A percentile compares a stretch with the other conserved stretches of the same genome.
phyloP scores from a whole-genome alignment of 1,139 yeast species.

The Yamadazyma kanchanaburiensis region DNA sequence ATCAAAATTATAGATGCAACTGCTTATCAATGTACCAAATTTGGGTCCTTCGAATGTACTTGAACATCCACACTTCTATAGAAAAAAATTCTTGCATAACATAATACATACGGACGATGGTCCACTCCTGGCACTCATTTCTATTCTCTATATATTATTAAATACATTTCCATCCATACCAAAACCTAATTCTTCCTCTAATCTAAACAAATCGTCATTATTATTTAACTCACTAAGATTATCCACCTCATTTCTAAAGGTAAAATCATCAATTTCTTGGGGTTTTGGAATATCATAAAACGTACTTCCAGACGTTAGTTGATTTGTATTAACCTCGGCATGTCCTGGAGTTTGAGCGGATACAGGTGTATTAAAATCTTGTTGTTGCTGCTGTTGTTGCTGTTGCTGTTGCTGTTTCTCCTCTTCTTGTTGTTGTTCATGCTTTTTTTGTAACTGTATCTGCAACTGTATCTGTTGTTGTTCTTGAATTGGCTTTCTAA shows the following conservation, averaged over 20 bases:
- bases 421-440: slow-evolving; percentile 32
- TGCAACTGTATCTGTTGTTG: slow-evolving; percentile 51
- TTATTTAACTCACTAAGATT: slow-evolving; percentile 8
- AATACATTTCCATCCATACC: slow-evolving; percentile 43
- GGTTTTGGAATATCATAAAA: slow-evolving; percentile 45
- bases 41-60: no score
- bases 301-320: slow-evolving; percentile 21
- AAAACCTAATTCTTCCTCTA: slow-evolving; percentile 47
- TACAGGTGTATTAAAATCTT: slow-evolving; percentile 22
- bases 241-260: slow-evolving; percentile 16
- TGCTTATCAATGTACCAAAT: no score
- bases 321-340: slow-evolving; percentile 31
- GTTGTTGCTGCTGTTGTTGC: slow-evolving; percentile 29
- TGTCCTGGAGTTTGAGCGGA: slow-evolving; percentile 11
- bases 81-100: no score
- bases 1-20: no score
- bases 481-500: slow-evolving; percentile 70
- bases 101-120: no score
- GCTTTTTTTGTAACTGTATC: slow-evolving; percentile 32
- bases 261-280: slow-evolving; percentile 43
- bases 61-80: no score
- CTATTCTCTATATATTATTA: slow-evolving; percentile 13
- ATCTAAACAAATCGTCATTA: slow-evolving; percentile 30
- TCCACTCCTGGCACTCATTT: no score
- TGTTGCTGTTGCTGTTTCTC: slow-evolving; percentile 52